A percentile compares a stretch with the other conserved stretches of the same genome.
These are phyloP conservation scores for Aspergillus proliferans DNA, from an alignment of 2,329 filamentous ascomycete genomes.

Conservation along the genomic window DNA sequence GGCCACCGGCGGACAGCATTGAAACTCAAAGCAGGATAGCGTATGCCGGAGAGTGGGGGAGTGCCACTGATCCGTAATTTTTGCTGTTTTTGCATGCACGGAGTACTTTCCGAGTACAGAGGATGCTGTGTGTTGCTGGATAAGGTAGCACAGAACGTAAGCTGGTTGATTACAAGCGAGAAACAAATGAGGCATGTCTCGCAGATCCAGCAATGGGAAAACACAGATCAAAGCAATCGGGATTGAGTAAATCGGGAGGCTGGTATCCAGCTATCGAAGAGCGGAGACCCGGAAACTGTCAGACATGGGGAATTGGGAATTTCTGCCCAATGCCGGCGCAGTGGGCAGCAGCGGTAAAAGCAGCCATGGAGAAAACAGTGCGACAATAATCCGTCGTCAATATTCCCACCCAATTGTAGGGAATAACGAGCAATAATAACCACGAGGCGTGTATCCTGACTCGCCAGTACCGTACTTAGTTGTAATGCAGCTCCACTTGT, in stretches of 20 bases:
- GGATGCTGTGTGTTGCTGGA: not conserved
- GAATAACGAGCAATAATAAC: too few species aligned
- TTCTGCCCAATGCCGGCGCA: slow-evolving; percentile 22
- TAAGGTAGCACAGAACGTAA: not conserved
- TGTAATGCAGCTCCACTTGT: not conserved
- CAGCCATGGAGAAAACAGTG: not conserved
- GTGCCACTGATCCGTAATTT: slow-evolving; percentile 19
- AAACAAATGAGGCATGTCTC: not conserved
- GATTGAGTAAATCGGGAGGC: not conserved
- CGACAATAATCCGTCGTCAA: too few species aligned
- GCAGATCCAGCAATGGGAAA: slow-evolving; percentile 6
- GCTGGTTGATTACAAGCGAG: not conserved
- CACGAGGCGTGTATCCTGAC: too few species aligned
- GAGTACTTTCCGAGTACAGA: not conserved
- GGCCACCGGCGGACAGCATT: slow-evolving; percentile 10
- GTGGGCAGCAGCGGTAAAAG: slow-evolving; percentile 10
- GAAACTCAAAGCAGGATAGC: not conserved
- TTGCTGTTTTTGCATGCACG: slow-evolving; percentile 7
- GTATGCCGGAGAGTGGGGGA: slow-evolving; percentile 13
- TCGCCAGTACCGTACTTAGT: too few species aligned
- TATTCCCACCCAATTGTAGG: too few species aligned
- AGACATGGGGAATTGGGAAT: slow-evolving; percentile 11
- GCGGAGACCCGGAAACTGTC: not conserved
- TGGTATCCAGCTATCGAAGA: slow-evolving; percentile 8
- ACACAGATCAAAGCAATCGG: not conserved